A percentile compares a stretch with the other conserved stretches of the same genome.
Evolutionary conservation across 169 alveolate species (phyloP).

Genomic region (Plasmodium billcollinsi): DNA sequence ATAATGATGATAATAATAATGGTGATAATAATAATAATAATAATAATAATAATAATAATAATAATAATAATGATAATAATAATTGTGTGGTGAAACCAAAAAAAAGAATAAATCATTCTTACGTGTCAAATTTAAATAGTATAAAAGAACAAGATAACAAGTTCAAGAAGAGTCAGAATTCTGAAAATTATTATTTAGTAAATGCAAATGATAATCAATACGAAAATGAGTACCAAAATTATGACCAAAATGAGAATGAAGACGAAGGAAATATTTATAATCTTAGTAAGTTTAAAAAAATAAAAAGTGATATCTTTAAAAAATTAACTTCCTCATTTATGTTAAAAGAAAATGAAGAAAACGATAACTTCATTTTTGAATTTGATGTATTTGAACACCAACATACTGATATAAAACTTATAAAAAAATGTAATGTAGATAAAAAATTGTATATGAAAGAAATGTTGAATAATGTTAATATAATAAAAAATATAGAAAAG

Average conservation of each 20-base stretch:
- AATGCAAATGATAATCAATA: no score
- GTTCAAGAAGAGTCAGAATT: no score
- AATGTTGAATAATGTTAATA: conserved; percentile 16
- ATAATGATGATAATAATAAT: no score
- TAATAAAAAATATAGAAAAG: conserved; percentile 54
- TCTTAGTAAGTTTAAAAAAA: conserved; percentile 6
- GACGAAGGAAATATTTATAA: background rate
- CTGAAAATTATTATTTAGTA: no score
- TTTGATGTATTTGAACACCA: conserved; percentile 19
- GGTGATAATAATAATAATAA: no score
- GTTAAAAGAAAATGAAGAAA: conserved; percentile 19
- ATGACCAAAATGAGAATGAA: background rate
- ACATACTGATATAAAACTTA: conserved; percentile 3
- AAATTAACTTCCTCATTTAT: background rate
- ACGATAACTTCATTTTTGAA: conserved; percentile 13
- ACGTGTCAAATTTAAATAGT: no score
- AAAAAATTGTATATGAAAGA: conserved; percentile 42
- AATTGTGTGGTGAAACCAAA: background rate
- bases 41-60: no score
- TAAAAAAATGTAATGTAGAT: conserved; percentile 27
- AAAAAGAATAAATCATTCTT: no score
- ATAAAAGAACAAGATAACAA: no score
- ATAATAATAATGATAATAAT: no score
- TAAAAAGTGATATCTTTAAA: background rate
- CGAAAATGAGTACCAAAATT: no score